Evolutionary conservation across 2,329 filamentous ascomycete genomes (phyloP).

Genomic region (Gnomoniopsis sp.): DNA sequence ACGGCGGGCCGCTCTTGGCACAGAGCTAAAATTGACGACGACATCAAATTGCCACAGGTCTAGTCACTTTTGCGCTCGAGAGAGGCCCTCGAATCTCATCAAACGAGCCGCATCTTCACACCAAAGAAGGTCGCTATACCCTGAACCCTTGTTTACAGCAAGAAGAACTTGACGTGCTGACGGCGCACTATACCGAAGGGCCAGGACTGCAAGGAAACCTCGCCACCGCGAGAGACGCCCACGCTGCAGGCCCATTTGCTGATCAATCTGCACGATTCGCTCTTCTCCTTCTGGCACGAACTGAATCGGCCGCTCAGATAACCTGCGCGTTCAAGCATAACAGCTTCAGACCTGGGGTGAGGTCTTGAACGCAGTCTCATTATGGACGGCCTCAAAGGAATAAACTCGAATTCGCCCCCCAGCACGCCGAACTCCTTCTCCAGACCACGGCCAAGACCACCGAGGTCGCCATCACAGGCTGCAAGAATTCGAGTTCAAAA

Average conservation of each 20-base stretch:
- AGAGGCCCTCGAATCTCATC: not conserved
- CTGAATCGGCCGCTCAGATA: too few species aligned
- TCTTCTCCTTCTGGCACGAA: not conserved
- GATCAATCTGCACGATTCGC: not conserved
- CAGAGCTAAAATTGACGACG: not conserved
- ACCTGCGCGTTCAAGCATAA: not conserved
- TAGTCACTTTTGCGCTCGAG: not conserved
- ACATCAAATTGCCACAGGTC: not conserved
- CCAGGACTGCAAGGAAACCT: not conserved
- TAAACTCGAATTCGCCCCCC: not conserved
- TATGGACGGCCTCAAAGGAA: not conserved
- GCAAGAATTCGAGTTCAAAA: conserved; percentile 64
- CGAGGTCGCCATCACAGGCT: conserved; percentile 37
- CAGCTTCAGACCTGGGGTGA: too few species aligned
- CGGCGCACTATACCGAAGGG: not conserved
- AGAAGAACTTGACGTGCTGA: not conserved
- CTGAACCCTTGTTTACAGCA: not conserved
- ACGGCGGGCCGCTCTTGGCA: not conserved
- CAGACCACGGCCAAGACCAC: conserved; percentile 42
- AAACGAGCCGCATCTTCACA: not conserved
- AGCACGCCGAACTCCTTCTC: conserved; percentile 22
- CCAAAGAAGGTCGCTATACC: not conserved
- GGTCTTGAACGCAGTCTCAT: not conserved
- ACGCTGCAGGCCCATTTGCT: not conserved
- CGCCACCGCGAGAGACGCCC: not conserved